Conservation (phyloP, 202 grass and related monocot species). For the Carex sylvatica region DNA sequence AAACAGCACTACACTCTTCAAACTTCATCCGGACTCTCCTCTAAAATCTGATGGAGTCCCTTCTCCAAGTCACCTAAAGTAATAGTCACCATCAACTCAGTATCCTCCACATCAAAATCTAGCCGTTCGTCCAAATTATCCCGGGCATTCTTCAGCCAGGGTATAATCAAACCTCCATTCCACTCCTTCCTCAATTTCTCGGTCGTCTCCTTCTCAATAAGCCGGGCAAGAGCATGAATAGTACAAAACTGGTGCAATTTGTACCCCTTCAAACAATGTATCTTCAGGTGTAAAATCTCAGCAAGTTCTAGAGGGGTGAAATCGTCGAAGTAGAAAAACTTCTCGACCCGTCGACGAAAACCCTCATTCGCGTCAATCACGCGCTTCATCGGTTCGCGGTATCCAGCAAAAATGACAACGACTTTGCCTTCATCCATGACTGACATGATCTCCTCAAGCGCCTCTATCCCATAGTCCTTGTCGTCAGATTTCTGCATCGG, state of each 20-base stretch:
- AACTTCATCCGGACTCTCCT: slow-evolving; percentile 29
- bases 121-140: slow-evolving; percentile 81
- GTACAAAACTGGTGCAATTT: slow-evolving; percentile 76
- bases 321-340: slow-evolving; percentile 84
- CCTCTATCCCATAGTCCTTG: slow-evolving; percentile 98
- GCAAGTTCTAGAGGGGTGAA: slow-evolving; percentile 77
- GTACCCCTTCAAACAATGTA: slow-evolving; percentile 70
- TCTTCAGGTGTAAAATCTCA: slow-evolving; percentile 79
- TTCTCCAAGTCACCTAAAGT: slow-evolving; percentile 73
- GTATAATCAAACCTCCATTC: slow-evolving; percentile 86
- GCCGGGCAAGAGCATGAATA: slow-evolving; percentile 35
- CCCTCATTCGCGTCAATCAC: slow-evolving; percentile 86
- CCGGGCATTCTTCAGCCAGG: slow-evolving; percentile 70
- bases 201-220: slow-evolving; percentile 61
- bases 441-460: slow-evolving; percentile 98
- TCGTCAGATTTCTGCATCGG: slow-evolving; percentile 88
- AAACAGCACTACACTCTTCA: background rate
- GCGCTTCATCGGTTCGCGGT: slow-evolving; percentile 87
- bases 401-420: slow-evolving; percentile 89
- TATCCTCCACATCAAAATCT: slow-evolving; percentile 64
- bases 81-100: slow-evolving; percentile 61
- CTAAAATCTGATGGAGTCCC: slow-evolving; percentile 60
- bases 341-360: slow-evolving; percentile 84
- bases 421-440: slow-evolving; percentile 92
- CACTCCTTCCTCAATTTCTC: slow-evolving; percentile 59